phyloP scores from a whole-genome alignment of 2,329 filamentous ascomycete species.

The Alternaria sp. region DNA sequence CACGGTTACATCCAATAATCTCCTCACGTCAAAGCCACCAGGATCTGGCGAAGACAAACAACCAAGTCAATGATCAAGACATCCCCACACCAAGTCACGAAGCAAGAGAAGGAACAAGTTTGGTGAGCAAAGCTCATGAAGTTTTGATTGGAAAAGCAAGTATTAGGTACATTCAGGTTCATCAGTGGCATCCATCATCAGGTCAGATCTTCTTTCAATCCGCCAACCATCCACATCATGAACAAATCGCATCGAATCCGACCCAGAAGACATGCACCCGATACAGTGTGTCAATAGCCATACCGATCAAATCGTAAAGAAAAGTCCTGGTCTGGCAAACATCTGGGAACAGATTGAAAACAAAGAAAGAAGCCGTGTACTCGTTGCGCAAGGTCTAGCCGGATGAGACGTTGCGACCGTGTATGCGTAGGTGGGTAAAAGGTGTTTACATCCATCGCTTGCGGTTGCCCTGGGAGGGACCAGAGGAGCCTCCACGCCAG shows the following conservation, averaged over 20 bases:
- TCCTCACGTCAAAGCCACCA: neutral
- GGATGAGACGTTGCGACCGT: slow-evolving; percentile 9
- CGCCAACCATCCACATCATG: slow-evolving; percentile 20
- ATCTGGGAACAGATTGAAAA: slow-evolving; percentile 22
- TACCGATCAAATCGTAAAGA: slow-evolving; percentile 15
- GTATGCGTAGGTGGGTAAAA: neutral
- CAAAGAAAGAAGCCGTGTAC: slow-evolving; percentile 11
- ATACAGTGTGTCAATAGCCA: slow-evolving; percentile 14
- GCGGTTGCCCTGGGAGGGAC: slow-evolving; percentile 9
- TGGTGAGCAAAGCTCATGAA: slow-evolving; percentile 25
- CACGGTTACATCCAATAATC: neutral
- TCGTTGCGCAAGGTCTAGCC: neutral
- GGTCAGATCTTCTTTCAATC: slow-evolving; percentile 27
- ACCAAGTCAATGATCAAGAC: neutral
- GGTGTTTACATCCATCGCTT: slow-evolving; percentile 20
- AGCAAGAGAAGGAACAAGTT: slow-evolving; percentile 3
- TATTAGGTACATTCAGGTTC: slow-evolving; percentile 8
- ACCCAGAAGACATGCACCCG: slow-evolving; percentile 13
- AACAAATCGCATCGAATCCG: slow-evolving; percentile 16
- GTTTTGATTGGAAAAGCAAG: slow-evolving; percentile 10
- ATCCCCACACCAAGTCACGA: slow-evolving; percentile 5
- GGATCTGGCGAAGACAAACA: neutral
- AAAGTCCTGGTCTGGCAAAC: slow-evolving; percentile 15
- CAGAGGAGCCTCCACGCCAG: slow-evolving; percentile 7
- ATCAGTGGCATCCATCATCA: slow-evolving; percentile 20